A percentile compares a stretch with the other conserved stretches of the same genome.
These are phyloP conservation scores for Neolentinus lepideus DNA, from an alignment of 1,284 basidiomycete genomes.

Conservation along the genomic window DNA sequence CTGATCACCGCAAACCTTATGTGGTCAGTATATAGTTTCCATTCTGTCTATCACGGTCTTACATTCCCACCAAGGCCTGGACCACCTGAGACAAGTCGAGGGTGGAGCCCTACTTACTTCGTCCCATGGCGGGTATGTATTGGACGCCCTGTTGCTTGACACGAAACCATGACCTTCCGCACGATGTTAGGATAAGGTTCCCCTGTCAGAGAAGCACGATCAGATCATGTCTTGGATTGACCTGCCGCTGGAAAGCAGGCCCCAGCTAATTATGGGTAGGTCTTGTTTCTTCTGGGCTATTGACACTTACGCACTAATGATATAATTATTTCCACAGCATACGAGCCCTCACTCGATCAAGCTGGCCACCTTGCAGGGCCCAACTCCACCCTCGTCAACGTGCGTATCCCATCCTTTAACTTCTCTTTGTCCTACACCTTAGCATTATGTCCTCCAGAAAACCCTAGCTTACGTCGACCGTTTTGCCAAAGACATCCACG, in stretches of 20 bases:
- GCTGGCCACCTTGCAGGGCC: conserved; percentile 79
- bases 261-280: conserved; percentile 72
- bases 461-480: conserved; percentile 66
- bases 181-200: conserved; percentile 45
- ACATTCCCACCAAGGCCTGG: conserved; percentile 57
- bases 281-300: conserved; percentile 12
- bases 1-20: conserved; percentile 81
- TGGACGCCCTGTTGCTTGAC: neutral
- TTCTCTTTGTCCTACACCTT: neutral
- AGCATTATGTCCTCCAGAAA: conserved; percentile 28
- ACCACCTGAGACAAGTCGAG: conserved; percentile 61
- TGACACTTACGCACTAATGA: neutral
- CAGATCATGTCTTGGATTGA: conserved; percentile 78
- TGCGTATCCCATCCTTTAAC: neutral
- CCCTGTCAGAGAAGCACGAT: conserved; percentile 61
- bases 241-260: conserved; percentile 57
- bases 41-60: no score
- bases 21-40: conserved; percentile 54
- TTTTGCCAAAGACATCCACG: conserved; percentile 68
- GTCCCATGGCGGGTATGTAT: conserved; percentile 62
- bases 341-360: conserved; percentile 74
- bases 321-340: conserved; percentile 34
- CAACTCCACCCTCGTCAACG: conserved; percentile 32
- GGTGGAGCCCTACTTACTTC: conserved; percentile 66
- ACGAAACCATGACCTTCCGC: neutral